Evolutionary conservation across 164 flowering plant species (phyloP).

Genomic region (Nymphaea thermarum): DNA sequence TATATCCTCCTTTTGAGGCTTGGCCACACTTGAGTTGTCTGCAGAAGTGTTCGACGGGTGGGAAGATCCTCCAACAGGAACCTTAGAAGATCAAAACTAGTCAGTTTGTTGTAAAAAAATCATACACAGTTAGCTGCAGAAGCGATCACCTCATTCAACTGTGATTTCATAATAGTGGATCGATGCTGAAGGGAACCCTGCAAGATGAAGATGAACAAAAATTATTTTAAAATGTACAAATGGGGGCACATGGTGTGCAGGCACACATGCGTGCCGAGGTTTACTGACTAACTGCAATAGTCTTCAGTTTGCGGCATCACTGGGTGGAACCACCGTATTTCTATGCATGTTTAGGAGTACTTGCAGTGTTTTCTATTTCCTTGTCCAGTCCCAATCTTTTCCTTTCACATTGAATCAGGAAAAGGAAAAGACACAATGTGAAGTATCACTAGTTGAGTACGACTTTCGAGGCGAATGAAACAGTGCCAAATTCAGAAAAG

Average conservation of each 20-base stretch:
- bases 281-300: neutral
- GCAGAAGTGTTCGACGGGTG: constrained; percentile 21
- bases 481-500: no score
- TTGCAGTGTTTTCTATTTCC: neutral
- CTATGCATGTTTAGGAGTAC: neutral
- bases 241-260: neutral
- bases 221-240: neutral
- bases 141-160: constrained; percentile 41
- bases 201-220: neutral
- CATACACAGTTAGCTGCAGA: constrained; percentile 15
- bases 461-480: no score
- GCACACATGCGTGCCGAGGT: neutral
- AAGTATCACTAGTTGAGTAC: no score
- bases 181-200: constrained; percentile 23
- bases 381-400: no score
- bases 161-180: constrained; percentile 30
- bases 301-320: neutral
- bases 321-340: neutral
- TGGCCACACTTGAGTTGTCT: constrained; percentile 14
- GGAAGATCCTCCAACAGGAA: constrained; percentile 34
- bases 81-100: constrained; percentile 30
- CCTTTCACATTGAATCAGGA: no score
- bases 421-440: no score
- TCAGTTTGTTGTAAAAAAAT: constrained; percentile 10
- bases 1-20: constrained; percentile 20